Percentiles rank a stretch among this genome's conserved stretches.
Evolutionary conservation across 176 grass and related monocot species (phyloP).

Genomic region (Hordeum vulgare): MorexV3_pseudomolecules_assembly NC_058522.1:532603337-532603836

Average conservation of each 20-base stretch:
- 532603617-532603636: slow-evolving; percentile 41
- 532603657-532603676: slow-evolving; percentile 99
- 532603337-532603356: background rate
- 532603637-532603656: slow-evolving; percentile 99
- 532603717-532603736: slow-evolving; percentile 95
- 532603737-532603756: slow-evolving; percentile 19
- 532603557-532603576: background rate
- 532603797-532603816: background rate
- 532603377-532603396: background rate
- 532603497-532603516: slow-evolving; percentile 98
- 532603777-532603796: background rate
- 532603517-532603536: slow-evolving; percentile 96
- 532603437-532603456: slow-evolving; percentile 10
- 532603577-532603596: background rate
- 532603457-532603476: slow-evolving; percentile 76
- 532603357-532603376: background rate
- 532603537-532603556: slow-evolving; percentile 82
- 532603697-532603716: slow-evolving; percentile 92
- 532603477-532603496: slow-evolving; percentile 98
- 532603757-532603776: slow-evolving; percentile 11
- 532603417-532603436: background rate
- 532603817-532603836: slow-evolving; percentile 37
- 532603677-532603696: slow-evolving; percentile 93
- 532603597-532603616: background rate
- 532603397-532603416: background rate